phyloP scores from a whole-genome alignment of 2,329 filamentous ascomycete genomes.

The Fusarium verrucosum region DNA sequence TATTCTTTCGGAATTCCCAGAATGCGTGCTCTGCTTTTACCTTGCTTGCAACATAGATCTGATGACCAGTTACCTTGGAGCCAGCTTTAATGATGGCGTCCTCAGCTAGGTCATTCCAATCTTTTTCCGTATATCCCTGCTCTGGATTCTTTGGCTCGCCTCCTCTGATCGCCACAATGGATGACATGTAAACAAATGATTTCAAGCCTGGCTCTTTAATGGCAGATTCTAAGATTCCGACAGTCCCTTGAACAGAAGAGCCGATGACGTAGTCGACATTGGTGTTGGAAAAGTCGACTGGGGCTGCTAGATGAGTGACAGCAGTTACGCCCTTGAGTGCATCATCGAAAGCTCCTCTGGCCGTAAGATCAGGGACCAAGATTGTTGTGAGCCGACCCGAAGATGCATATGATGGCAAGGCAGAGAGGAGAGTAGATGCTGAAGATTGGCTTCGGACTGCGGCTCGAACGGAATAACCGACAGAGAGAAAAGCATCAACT shows the following conservation, averaged over 20 bases:
- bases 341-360: slow-evolving; percentile 1
- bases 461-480: slow-evolving; percentile 8
- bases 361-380: neutral
- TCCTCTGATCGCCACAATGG: slow-evolving; percentile 4
- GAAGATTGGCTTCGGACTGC: slow-evolving; percentile 8
- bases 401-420: neutral
- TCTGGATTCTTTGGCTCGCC: neutral
- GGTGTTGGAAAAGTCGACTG: slow-evolving; percentile 11
- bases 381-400: neutral
- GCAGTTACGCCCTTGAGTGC: neutral
- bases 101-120: slow-evolving; percentile 22
- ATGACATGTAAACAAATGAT: slow-evolving; percentile 17
- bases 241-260: slow-evolving; percentile 7
- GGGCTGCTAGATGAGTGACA: slow-evolving; percentile 10
- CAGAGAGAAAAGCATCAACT: slow-evolving; percentile 12
- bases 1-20: slow-evolving; percentile 5
- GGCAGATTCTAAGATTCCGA: slow-evolving; percentile 1
- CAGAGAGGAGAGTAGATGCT: slow-evolving; percentile 10
- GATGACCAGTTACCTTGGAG: slow-evolving; percentile 1
- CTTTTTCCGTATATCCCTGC: slow-evolving; percentile 6
- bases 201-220: neutral
- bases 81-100: neutral
- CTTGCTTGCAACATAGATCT: slow-evolving; percentile 19
- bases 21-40: slow-evolving; percentile 19
- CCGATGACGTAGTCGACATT: slow-evolving; percentile 18